Evolutionary conservation across 2,329 filamentous ascomycete genomes (phyloP).

Genomic region (Arthroderma sp.): DNA sequence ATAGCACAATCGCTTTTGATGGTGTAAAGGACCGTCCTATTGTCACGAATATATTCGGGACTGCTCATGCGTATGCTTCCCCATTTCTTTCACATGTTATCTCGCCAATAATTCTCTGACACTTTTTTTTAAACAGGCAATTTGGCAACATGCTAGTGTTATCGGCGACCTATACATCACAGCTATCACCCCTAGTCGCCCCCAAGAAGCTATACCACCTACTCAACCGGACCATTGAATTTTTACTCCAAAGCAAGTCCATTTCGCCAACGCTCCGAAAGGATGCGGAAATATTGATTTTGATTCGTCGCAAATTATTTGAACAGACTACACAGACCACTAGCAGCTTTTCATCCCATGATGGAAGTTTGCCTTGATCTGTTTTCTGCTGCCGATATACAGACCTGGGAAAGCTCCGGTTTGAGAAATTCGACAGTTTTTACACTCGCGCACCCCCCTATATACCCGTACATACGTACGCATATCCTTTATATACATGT

Average conservation of each 20-base stretch:
- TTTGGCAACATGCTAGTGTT: constrained; percentile 94
- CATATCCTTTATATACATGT: too few relatives aligned
- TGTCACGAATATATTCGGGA: constrained; percentile 93
- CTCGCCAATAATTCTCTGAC: constrained; percentile 13
- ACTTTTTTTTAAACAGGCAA: constrained; percentile 48
- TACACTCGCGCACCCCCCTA: too few relatives aligned
- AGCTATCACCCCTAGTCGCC: constrained; percentile 47
- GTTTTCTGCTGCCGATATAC: too few relatives aligned
- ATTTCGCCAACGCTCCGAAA: constrained; percentile 61
- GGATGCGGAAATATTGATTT: constrained; percentile 60
- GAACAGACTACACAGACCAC: constrained; percentile 1
- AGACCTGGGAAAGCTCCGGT: too few relatives aligned
- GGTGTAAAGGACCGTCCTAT: constrained; percentile 52
- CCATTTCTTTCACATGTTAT: neutral
- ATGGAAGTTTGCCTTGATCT: too few relatives aligned
- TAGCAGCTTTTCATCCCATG: constrained; percentile 4
- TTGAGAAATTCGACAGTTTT: too few relatives aligned
- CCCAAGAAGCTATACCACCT: constrained; percentile 44
- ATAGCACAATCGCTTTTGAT: constrained; percentile 76
- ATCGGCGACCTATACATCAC: constrained; percentile 62
- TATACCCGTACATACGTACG: too few relatives aligned
- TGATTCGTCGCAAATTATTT: constrained; percentile 34
- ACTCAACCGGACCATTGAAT: constrained; percentile 60
- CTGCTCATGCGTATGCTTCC: constrained; percentile 75
- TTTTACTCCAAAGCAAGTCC: constrained; percentile 56